Conservation (phyloP, 352 stramenopile genomes). For the Phytophthora crassamura region DNA sequence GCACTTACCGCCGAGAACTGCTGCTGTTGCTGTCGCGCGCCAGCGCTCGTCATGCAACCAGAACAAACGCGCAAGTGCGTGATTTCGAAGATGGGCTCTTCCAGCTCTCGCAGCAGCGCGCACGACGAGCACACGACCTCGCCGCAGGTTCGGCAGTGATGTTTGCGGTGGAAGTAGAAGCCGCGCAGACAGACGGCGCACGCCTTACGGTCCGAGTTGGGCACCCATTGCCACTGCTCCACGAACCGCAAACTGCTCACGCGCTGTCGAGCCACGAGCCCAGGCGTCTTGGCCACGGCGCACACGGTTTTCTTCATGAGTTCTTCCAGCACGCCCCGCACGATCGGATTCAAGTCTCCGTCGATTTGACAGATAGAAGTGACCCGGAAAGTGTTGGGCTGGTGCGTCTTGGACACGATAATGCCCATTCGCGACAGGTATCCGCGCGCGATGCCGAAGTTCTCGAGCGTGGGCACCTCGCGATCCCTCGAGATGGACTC, state of each 20-base stretch:
- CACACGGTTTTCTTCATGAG: conserved; percentile 70
- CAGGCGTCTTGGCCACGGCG: conserved; percentile 47
- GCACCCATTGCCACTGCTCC: conserved; percentile 83
- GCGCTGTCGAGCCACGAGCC: conserved; percentile 65
- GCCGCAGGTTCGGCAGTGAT: conserved; percentile 74
- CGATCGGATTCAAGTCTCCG: conserved; percentile 55
- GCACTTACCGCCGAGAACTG: conserved; percentile 19
- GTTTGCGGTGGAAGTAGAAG: conserved; percentile 80
- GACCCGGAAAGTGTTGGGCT: conserved; percentile 62
- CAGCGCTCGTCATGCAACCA: conserved; percentile 58
- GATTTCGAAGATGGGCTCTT: conserved; percentile 77
- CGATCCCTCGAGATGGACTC: conserved; percentile 67
- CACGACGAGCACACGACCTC: conserved; percentile 80
- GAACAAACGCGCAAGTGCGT: conserved; percentile 72
- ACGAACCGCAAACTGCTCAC: conserved; percentile 76
- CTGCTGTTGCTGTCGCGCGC: conserved; percentile 29
- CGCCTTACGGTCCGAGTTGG: conserved; percentile 72
- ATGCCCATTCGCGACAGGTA: conserved; percentile 68
- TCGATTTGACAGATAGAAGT: conserved; percentile 81
- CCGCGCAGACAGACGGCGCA: conserved; percentile 74
- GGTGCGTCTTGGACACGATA: conserved; percentile 72
- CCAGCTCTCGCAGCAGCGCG: conserved; percentile 60
- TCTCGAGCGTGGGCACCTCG: conserved; percentile 67
- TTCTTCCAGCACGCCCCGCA: conserved; percentile 56
- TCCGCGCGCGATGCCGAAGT: conserved; percentile 63